Conservation (phyloP, 345 rosid genomes). For the Citrus sinensis region DNA sequence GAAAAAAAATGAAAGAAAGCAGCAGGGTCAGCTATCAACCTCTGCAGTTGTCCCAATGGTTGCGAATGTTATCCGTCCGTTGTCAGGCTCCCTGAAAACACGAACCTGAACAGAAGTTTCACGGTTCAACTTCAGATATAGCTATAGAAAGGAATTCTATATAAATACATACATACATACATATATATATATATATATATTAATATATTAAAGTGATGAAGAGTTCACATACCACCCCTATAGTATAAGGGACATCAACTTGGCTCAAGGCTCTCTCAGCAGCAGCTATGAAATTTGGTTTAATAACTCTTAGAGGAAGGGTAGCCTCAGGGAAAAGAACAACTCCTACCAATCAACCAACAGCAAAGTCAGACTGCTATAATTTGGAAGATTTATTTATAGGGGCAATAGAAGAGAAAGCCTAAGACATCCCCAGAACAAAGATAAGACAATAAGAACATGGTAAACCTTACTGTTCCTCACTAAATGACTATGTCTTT, state of each 20-base stretch:
- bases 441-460: neutral
- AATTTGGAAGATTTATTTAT: neutral
- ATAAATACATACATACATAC: no score
- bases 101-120: constrained; percentile 49
- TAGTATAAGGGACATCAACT: constrained; percentile 65
- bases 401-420: neutral
- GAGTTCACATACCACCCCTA: constrained; percentile 82
- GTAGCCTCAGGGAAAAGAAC: constrained; percentile 95
- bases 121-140: constrained; percentile 1
- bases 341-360: constrained; percentile 56
- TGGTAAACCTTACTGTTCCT: neutral
- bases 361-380: constrained; percentile 4
- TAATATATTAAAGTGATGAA: neutral
- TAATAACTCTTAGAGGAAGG: constrained; percentile 85
- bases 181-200: no score
- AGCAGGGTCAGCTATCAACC: constrained; percentile 35
- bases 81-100: constrained; percentile 42
- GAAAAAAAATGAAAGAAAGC: neutral
- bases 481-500: neutral
- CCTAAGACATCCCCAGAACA: neutral
- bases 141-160: neutral
- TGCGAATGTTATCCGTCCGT: constrained; percentile 44
- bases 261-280: constrained; percentile 80
- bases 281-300: constrained; percentile 68
- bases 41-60: constrained; percentile 91